Evolutionary conservation across 2,329 filamentous ascomycete species (phyloP).

Genomic region (Scolecobasidium constrictum): DNA sequence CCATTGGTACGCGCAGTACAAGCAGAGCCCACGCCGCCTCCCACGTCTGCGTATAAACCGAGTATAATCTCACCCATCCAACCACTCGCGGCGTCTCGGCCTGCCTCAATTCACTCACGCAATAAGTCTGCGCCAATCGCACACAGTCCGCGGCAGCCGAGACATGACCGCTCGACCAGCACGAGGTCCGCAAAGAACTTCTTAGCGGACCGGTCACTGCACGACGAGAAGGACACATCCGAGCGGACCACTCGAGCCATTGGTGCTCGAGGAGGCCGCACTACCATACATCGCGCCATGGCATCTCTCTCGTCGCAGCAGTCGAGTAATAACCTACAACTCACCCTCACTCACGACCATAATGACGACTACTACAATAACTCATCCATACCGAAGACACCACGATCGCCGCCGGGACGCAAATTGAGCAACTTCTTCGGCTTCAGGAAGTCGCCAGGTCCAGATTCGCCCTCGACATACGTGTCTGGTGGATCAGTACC

Average conservation of each 20-base stretch:
- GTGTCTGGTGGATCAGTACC: slow-evolving; percentile 50
- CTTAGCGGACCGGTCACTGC: slow-evolving; percentile 17
- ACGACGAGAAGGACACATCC: slow-evolving; percentile 16
- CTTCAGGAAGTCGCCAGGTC: slow-evolving; percentile 47
- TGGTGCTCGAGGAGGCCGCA: too few species aligned
- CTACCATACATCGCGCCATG: too few species aligned
- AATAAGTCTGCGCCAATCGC: slow-evolving; percentile 10
- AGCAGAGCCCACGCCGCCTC: slow-evolving; percentile 3
- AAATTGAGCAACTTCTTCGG: slow-evolving; percentile 58
- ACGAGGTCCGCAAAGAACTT: slow-evolving; percentile 20
- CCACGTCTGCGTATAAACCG: slow-evolving; percentile 1
- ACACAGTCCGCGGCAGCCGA: slow-evolving; percentile 14
- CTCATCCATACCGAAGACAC: slow-evolving; percentile 21
- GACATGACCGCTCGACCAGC: slow-evolving; percentile 26
- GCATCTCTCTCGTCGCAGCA: slow-evolving; percentile 21
- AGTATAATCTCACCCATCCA: neutral
- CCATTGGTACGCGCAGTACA: neutral
- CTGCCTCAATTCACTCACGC: slow-evolving; percentile 6
- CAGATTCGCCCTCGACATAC: slow-evolving; percentile 50
- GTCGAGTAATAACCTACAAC: slow-evolving; percentile 21
- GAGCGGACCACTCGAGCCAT: too few species aligned
- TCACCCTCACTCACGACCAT: slow-evolving; percentile 25
- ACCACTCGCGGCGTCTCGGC: neutral
- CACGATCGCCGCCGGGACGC: slow-evolving; percentile 35
- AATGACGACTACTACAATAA: slow-evolving; percentile 24